These are phyloP conservation scores for Globisporangium abappressorium DNA, from an alignment of 352 stramenopile genomes.

Conservation along the genomic window DNA sequence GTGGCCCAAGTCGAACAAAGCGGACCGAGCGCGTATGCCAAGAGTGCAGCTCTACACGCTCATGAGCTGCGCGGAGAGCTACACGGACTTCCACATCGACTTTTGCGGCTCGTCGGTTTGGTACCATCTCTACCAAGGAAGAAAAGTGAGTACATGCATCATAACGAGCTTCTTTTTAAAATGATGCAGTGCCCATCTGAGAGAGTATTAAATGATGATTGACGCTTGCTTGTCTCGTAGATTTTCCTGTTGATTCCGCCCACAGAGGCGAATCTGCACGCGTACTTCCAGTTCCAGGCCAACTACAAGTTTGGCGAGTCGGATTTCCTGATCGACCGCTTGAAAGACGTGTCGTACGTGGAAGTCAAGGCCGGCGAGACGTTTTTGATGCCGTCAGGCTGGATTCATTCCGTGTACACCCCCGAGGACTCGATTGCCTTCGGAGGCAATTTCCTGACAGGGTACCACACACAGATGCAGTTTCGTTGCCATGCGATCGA, in stretches of 20 bases:
- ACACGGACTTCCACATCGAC: constrained; percentile 45
- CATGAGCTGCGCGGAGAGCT: constrained; percentile 41
- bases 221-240: constrained; percentile 11
- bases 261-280: constrained; percentile 28
- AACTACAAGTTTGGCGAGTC: constrained; percentile 23
- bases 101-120: constrained; percentile 46
- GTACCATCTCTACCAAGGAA: constrained; percentile 40
- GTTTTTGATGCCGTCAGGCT: constrained; percentile 41
- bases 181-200: not conserved
- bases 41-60: constrained; percentile 39
- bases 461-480: constrained; percentile 37
- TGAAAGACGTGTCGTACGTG: constrained; percentile 28
- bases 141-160: constrained; percentile 23
- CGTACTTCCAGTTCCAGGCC: constrained; percentile 28
- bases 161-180: not conserved
- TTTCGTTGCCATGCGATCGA: constrained; percentile 33
- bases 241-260: constrained; percentile 42
- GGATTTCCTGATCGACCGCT: constrained; percentile 25
- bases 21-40: constrained; percentile 16
- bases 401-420: constrained; percentile 46
- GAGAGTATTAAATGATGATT: not conserved
- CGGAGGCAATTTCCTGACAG: constrained; percentile 39
- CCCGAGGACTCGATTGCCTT: constrained; percentile 42
- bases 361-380: constrained; percentile 35
- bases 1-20: constrained; percentile 22